Evolutionary conservation across 1,284 basidiomycete species (phyloP), one percentile per base, ranked within the genome.

Genomic region (Sporisorium reilianum): DNA sequence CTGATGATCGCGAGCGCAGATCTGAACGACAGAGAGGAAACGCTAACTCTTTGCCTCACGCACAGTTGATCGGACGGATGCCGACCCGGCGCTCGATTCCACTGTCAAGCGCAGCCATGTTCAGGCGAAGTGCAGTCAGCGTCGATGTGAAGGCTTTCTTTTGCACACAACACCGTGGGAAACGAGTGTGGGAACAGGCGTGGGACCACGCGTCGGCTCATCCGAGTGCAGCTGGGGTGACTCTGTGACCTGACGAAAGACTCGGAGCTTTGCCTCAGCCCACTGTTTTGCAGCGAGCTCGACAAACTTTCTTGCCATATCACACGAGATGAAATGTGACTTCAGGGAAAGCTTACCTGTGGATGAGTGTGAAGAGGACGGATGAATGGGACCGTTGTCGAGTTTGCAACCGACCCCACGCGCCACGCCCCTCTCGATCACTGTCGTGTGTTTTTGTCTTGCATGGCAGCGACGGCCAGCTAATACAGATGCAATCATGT

Each of bases 131-230:
- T n/a, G n/a, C n/a, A n/a, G n/a, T n/a, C n/a, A n/a, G 34, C 3
- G 34, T 8, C 36, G 18, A 38, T 38, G 22, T 55, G 22, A 32
- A 45, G 3, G 53, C 32, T 45, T 55, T 51, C 22, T 7, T 23
- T n/a, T 45, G 20, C 28, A 23, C 4, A 18, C 22, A 18, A 10
- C 14, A n/a, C n/a, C n/a, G n/a, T n/a, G n/a, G n/a, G n/a, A n/a
- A n/a, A n/a, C n/a, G 38, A 52, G 56, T 41, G 56, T 59, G 49
- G 32, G 56, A 59, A 58, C n/a, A 22, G 16, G n/a, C 5, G 48
- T 59, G 38, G 38, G 48, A 30, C 49, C 23, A 41, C 40, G 25
- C 40, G 32, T 50, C 56, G 48, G 56, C 40, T 40, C 49, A 44
- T 52, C 48, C 56, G 56, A 22, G 16, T 44, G 11, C 25, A 44